phyloP scores from a whole-genome alignment of 345 rosid species.

The Pugionium cornutum region DNA sequence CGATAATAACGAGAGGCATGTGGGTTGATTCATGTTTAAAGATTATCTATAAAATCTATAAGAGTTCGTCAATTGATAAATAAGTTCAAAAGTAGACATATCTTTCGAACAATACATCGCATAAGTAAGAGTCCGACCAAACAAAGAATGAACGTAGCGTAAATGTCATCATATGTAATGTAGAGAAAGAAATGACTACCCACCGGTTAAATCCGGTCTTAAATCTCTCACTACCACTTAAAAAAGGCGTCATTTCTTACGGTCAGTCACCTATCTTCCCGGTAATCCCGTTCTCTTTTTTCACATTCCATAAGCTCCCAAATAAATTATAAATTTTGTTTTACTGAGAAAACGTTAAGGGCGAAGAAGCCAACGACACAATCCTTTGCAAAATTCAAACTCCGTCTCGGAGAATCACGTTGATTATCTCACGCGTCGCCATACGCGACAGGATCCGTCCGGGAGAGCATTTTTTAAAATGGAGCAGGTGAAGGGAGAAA shows the following conservation, averaged over 20 bases:
- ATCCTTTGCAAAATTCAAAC: constrained; percentile 33
- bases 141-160: too few relatives aligned
- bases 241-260: constrained; percentile 7
- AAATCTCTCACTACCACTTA: constrained; percentile 15
- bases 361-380: constrained; percentile 20
- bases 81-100: too few relatives aligned
- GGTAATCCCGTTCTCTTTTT: constrained; percentile 31
- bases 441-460: constrained; percentile 15
- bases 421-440: constrained; percentile 28
- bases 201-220: constrained; percentile 16
- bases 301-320: constrained; percentile 1
- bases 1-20: too few relatives aligned
- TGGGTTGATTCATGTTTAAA: too few relatives aligned
- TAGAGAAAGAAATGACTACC: too few relatives aligned
- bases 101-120: too few relatives aligned
- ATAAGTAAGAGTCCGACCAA: too few relatives aligned
- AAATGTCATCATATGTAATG: too few relatives aligned
- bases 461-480: constrained; percentile 19
- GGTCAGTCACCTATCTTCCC: constrained; percentile 40
- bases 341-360: background rate
- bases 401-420: background rate
- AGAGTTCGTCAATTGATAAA: too few relatives aligned
- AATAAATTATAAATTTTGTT: background rate
- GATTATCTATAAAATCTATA: too few relatives aligned
- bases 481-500: constrained; percentile 54